phyloP scores from a whole-genome alignment of 2,329 filamentous ascomycete genomes.

The Fusarium marasasianum region DNA sequence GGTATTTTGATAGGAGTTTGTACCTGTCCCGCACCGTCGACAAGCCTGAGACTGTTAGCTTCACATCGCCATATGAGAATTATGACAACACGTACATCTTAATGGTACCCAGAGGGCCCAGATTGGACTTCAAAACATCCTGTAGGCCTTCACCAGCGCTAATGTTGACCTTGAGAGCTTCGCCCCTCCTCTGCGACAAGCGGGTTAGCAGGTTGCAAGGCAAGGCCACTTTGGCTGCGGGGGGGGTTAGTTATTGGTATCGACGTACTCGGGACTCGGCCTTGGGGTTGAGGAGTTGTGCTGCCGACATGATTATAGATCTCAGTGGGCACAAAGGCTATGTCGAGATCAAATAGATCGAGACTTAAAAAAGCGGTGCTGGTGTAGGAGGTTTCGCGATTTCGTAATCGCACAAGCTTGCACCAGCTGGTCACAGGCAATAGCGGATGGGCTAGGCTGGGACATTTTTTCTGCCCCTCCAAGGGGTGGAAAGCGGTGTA shows the following conservation, averaged over 20 bases:
- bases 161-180: constrained; percentile 97
- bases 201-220: constrained; percentile 39
- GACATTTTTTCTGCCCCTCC: constrained; percentile 49
- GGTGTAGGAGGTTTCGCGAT: constrained; percentile 39
- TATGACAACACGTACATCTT: constrained; percentile 76
- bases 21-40: constrained; percentile 76
- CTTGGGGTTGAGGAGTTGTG: constrained; percentile 98
- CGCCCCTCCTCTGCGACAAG: constrained; percentile 80
- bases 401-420: constrained; percentile 47
- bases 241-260: constrained; percentile 10
- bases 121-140: constrained; percentile 95
- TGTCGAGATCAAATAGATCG: constrained; percentile 37
- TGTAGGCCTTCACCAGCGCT: constrained; percentile 91
- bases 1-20: constrained; percentile 43
- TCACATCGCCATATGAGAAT: background rate
- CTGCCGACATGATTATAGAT: constrained; percentile 80
- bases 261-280: constrained; percentile 90
- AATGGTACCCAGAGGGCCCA: constrained; percentile 92
- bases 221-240: constrained; percentile 31
- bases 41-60: constrained; percentile 61
- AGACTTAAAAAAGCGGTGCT: constrained; percentile 25
- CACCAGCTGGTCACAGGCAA: constrained; percentile 43
- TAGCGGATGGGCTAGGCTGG: constrained; percentile 43
- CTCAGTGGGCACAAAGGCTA: constrained; percentile 28
- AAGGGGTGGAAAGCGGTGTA: constrained; percentile 46